A percentile compares a stretch with the other conserved stretches of the same genome.
phyloP scores from a whole-genome alignment of 805 yeast genomes.

The Ogataea paraovalis region DNA sequence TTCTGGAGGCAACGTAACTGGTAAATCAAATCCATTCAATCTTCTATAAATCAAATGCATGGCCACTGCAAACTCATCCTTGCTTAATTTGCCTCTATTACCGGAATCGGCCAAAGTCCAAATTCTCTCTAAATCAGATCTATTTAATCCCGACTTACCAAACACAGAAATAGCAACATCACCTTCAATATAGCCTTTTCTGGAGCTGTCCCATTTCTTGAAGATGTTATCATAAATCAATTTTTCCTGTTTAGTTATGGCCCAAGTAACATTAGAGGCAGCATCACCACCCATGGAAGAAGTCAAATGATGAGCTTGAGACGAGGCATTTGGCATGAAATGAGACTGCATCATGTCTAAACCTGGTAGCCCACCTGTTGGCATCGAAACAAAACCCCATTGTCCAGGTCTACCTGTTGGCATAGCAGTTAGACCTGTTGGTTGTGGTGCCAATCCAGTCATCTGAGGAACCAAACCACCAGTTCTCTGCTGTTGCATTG shows the following conservation, averaged over 20 bases:
- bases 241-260: slow-evolving; percentile 85
- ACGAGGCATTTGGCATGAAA: slow-evolving; percentile 51
- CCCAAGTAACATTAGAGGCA: slow-evolving; percentile 63
- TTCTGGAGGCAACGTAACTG: slow-evolving; percentile 79
- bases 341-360: slow-evolving; percentile 62
- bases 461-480: slow-evolving; percentile 28
- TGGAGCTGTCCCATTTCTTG: slow-evolving; percentile 74
- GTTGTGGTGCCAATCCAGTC: slow-evolving; percentile 38
- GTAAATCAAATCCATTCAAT: slow-evolving; percentile 84
- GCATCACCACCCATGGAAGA: slow-evolving; percentile 28
- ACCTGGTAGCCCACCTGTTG: slow-evolving; percentile 70
- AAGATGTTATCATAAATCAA: slow-evolving; percentile 82
- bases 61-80: slow-evolving; percentile 92
- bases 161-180: slow-evolving; percentile 80
- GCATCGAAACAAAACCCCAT: slow-evolving; percentile 72
- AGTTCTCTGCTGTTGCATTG: slow-evolving; percentile 30
- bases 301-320: slow-evolving; percentile 26
- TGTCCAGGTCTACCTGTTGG: slow-evolving; percentile 68
- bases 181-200: slow-evolving; percentile 71
- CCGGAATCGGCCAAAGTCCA: slow-evolving; percentile 87
- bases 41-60: slow-evolving; percentile 95
- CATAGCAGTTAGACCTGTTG: slow-evolving; percentile 46
- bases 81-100: slow-evolving; percentile 77
- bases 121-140: slow-evolving; percentile 81
- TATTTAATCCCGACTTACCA: slow-evolving; percentile 83